phyloP scores from a whole-genome alignment of 345 rosid genomes.

The Eucalyptus pauciflora region DNA sequence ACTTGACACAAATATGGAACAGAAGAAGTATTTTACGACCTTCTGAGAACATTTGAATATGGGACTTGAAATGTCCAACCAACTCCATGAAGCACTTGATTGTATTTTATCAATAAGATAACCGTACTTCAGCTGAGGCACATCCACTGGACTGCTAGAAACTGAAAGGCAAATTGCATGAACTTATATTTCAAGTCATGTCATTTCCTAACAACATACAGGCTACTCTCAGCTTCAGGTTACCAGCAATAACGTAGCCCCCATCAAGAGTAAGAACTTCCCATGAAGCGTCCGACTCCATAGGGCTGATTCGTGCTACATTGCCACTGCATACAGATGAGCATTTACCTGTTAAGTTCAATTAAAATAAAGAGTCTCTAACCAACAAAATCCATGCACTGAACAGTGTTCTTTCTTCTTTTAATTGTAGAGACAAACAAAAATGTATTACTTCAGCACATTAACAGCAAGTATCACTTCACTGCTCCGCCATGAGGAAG shows the following conservation, averaged over 20 bases:
- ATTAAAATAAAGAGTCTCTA: neutral
- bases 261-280: slow-evolving; percentile 52
- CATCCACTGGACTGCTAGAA: slow-evolving; percentile 71
- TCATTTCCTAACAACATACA: neutral
- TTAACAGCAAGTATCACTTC: slow-evolving; percentile 67
- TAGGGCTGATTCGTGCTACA: slow-evolving; percentile 54
- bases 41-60: slow-evolving; percentile 48
- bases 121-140: slow-evolving; percentile 73
- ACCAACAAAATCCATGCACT: neutral
- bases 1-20: neutral
- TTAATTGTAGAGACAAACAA: neutral
- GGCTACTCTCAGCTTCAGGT: slow-evolving; percentile 5
- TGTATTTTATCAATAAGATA: slow-evolving; percentile 20
- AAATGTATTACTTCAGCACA: slow-evolving; percentile 36
- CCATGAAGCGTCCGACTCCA: slow-evolving; percentile 60
- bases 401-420: neutral
- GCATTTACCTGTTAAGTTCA: neutral
- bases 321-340: slow-evolving; percentile 42
- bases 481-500: slow-evolving; percentile 66
- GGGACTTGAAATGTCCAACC: slow-evolving; percentile 61
- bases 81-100: slow-evolving; percentile 38
- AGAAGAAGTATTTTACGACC: slow-evolving; percentile 12
- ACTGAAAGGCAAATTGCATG: slow-evolving; percentile 25
- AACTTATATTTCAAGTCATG: neutral
- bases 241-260: slow-evolving; percentile 71